A percentile compares a stretch with the other conserved stretches of the same genome.
phyloP scores from a whole-genome alignment of 805 yeast species.

The Blastobotrys peoriensis region DNA sequence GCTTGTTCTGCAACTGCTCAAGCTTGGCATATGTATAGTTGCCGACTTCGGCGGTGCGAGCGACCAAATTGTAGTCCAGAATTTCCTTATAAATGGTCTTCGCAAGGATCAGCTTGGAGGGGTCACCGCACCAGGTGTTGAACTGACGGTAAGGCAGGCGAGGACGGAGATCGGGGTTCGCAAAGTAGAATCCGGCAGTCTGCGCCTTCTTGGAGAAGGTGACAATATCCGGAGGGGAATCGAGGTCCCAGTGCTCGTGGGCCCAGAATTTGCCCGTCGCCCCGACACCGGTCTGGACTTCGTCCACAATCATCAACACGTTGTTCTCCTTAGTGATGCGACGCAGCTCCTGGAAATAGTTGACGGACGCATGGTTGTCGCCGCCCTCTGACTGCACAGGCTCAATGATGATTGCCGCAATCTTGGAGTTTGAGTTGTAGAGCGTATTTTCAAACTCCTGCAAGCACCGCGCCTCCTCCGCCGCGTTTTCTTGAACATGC shows the following conservation, averaged over 20 bases:
- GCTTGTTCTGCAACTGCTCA: slow-evolving; percentile 47
- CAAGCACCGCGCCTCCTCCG: slow-evolving; percentile 79
- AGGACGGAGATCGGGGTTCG: slow-evolving; percentile 67
- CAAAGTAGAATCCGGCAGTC: slow-evolving; percentile 82
- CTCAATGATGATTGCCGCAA: slow-evolving; percentile 86
- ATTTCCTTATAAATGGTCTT: slow-evolving; percentile 67
- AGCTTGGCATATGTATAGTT: slow-evolving; percentile 56
- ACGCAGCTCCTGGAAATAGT: slow-evolving; percentile 77
- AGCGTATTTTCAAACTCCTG: slow-evolving; percentile 67
- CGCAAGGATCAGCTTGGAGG: slow-evolving; percentile 71
- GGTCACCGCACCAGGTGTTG: slow-evolving; percentile 94
- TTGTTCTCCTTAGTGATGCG: slow-evolving; percentile 66
- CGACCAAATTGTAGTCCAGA: slow-evolving; percentile 51
- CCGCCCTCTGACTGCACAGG: slow-evolving; percentile 93
- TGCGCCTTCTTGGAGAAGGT: slow-evolving; percentile 87
- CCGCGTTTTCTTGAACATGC: slow-evolving; percentile 53
- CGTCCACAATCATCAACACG: slow-evolving; percentile 71
- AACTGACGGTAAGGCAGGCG: slow-evolving; percentile 79
- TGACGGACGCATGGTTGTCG: slow-evolving; percentile 76
- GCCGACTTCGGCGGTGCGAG: slow-evolving; percentile 57
- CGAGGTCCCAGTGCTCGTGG: slow-evolving; percentile 74
- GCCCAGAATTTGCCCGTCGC: slow-evolving; percentile 86
- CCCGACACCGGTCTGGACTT: slow-evolving; percentile 87
- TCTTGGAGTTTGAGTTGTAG: slow-evolving; percentile 44
- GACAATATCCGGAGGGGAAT: slow-evolving; percentile 75